Percentiles rank a stretch among this genome's conserved stretches.
Conservation (phyloP, 768 basidiomycete genomes). For the Serendipita sp. region DNA sequence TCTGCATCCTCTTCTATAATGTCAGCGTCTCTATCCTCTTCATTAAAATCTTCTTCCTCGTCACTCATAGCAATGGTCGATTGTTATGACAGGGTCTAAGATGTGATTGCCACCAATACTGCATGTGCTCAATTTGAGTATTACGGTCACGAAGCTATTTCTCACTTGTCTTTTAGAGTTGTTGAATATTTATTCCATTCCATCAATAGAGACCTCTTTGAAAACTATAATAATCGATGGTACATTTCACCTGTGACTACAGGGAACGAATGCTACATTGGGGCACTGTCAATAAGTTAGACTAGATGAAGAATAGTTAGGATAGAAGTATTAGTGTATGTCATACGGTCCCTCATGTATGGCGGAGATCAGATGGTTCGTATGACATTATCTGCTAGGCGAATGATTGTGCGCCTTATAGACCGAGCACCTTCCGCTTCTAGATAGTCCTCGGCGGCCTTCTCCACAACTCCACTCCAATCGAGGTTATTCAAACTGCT, state of each 20-base stretch:
- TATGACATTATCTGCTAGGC: neutral
- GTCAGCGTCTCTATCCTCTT: slow-evolving; percentile 32
- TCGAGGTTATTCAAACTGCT: neutral
- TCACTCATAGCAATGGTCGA: slow-evolving; percentile 22
- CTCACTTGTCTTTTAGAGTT: no score
- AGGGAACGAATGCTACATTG: no score
- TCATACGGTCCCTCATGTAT: neutral
- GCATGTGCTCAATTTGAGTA: no score
- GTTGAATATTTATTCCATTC: no score
- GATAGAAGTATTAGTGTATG: neutral
- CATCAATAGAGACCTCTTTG: no score
- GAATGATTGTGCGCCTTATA: neutral
- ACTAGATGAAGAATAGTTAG: neutral
- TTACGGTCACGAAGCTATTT: no score
- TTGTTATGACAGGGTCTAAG: no score
- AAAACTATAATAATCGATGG: no score
- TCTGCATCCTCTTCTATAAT: slow-evolving; percentile 37
- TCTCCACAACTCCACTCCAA: neutral
- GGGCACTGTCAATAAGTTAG: neutral
- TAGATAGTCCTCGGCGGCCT: neutral
- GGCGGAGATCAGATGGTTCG: neutral
- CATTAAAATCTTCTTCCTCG: slow-evolving; percentile 30
- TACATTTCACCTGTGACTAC: no score
- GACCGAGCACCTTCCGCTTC: neutral
- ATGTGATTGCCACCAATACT: no score